These are phyloP conservation scores for Alisma plantagoaquatica DNA, from an alignment of 106 monocot species.

Conservation along the genomic window DNA sequence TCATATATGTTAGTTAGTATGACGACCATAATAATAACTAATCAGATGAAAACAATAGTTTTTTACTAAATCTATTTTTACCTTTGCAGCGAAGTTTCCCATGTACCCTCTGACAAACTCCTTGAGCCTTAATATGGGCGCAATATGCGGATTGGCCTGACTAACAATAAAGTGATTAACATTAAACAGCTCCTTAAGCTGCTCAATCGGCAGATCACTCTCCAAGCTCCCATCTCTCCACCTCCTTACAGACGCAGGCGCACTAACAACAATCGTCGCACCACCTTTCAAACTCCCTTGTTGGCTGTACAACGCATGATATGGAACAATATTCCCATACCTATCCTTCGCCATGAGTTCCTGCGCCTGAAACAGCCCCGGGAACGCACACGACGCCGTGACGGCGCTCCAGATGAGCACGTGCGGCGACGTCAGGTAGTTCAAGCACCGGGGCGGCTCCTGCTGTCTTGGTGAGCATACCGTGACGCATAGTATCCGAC, in stretches of 20 bases:
- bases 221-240: slow-evolving; percentile 20
- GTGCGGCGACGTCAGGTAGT: slow-evolving; percentile 13
- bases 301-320: background rate
- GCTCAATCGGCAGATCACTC: slow-evolving; percentile 16
- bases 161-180: slow-evolving; percentile 22
- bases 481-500: slow-evolving; percentile 6
- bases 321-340: slow-evolving; percentile 5
- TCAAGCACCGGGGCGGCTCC: slow-evolving; percentile 11
- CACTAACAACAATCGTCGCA: background rate
- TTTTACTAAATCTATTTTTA: background rate
- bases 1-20: background rate
- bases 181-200: slow-evolving; percentile 20
- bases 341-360: slow-evolving; percentile 17
- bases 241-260: background rate
- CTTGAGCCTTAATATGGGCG: slow-evolving; percentile 8
- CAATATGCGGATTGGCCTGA: slow-evolving; percentile 16
- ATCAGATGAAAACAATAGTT: background rate
- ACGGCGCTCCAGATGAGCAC: slow-evolving; percentile 19
- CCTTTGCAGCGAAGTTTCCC: slow-evolving; percentile 12
- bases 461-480: slow-evolving; percentile 8
- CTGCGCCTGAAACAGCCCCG: slow-evolving; percentile 19
- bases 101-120: slow-evolving; percentile 9
- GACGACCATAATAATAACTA: background rate
- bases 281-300: background rate
- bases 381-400: slow-evolving; percentile 16